phyloP scores from a whole-genome alignment of 257 asterid species.

The Linaria vulgaris region DNA sequence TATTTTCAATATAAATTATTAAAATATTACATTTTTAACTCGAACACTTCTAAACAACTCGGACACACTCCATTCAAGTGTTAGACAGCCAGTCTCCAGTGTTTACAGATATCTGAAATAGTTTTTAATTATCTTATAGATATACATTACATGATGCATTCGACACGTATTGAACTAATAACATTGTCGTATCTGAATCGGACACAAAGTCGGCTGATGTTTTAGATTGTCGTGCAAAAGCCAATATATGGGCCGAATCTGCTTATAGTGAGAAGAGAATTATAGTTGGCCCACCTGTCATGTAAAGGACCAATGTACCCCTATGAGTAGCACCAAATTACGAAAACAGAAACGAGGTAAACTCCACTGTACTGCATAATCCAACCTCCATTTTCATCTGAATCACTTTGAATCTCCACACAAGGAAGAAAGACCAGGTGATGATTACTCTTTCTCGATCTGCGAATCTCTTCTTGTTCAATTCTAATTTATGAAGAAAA shows the following conservation, averaged over 20 bases:
- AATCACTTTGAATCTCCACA: not conserved
- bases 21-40: too few species aligned
- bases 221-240: too few species aligned
- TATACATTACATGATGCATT: too few species aligned
- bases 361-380: not conserved
- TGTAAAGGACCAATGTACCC: not conserved
- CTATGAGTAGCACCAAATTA: not conserved
- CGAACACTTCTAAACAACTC: too few species aligned
- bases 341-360: constrained; percentile 11
- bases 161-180: too few species aligned
- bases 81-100: too few species aligned
- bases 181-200: too few species aligned
- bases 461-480: not conserved
- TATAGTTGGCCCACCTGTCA: not conserved
- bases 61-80: too few species aligned
- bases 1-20: too few species aligned
- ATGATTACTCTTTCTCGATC: constrained; percentile 15
- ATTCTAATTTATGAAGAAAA: not conserved
- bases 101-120: too few species aligned
- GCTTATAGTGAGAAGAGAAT: not conserved
- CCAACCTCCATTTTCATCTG: not conserved
- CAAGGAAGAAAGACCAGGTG: constrained; percentile 13
- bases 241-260: not conserved
- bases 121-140: too few species aligned
- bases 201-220: too few species aligned